Base-by-base conservation (phyloP, 2,329 filamentous ascomycete species). In the Beauveria scarabaeidicola region DNA sequence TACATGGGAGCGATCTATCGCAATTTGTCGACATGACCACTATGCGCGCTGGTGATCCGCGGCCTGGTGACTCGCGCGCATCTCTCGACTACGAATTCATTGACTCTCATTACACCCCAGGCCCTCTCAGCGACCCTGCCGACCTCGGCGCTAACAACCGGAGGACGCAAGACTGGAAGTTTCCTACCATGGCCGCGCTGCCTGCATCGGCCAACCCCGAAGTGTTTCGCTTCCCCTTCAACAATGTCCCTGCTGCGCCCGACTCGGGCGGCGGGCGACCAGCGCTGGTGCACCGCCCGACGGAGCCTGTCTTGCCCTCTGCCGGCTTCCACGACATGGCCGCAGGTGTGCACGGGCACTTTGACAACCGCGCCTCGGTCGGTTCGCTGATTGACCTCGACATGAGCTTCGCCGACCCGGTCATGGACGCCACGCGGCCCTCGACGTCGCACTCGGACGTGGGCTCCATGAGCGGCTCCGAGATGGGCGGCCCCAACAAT, bases 11-110 rank as follows among this genome's bases (percentile, higher is more conserved):
- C 41, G 80, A 81, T 3, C 72, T 84, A 1, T 82, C 83, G 1
- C 78, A 76, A 57, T 86, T 85, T 62, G 78, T 79, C 41, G 83
- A 86, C 64, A 76, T 86, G 76, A 80, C 81, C 58, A 87, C 84
- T 5, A 82, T 87, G 63, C 79, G 73, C 62, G 76, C 78, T n/a
- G 75, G 72, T 7, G 57, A 59, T 27, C 13, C 40, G 63, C 79
- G 73, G 62, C 75, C 78, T 15, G 75, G 71, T 6, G 75, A 77
- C 19, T 74, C 76, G 9, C 74, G 77, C 36, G 69, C 70, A 25
- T 78, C 80, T 0, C 74, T 77, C 61, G 80, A 83, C 48, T 80
- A 80, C 58, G 77, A 77, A 53, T 73, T 74, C 62, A 77, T 75
- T n/a, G 75, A 78, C 40, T 62, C 67, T 0, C 68, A 71, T 59